Evolutionary conservation across 768 basidiomycete species (phyloP).

Genomic region (Lentinula lateritia): DNA sequence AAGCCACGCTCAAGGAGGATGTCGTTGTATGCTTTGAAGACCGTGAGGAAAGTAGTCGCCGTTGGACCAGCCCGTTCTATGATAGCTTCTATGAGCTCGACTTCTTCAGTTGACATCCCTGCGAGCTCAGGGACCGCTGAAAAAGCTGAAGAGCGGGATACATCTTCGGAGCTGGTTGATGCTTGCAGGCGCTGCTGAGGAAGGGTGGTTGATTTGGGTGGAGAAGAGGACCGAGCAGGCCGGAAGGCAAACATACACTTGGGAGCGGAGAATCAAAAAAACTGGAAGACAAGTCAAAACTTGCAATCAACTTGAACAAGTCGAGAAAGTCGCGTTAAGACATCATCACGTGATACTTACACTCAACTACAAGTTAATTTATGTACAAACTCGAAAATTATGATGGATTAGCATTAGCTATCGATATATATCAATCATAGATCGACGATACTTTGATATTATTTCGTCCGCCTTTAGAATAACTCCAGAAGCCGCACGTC

Average conservation of each 20-base stretch:
- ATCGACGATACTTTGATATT: constrained; percentile 59
- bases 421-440: constrained; percentile 30
- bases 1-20: constrained; percentile 68
- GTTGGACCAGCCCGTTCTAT: constrained; percentile 59
- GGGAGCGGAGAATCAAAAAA: neutral
- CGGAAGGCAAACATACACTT: constrained; percentile 37
- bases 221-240: constrained; percentile 44
- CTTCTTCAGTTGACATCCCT: constrained; percentile 47
- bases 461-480: constrained; percentile 76
- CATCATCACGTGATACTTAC: neutral
- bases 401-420: no score
- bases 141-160: constrained; percentile 33
- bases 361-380: no score
- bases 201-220: constrained; percentile 24
- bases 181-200: constrained; percentile 12
- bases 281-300: neutral
- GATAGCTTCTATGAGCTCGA: constrained; percentile 71
- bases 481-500: constrained; percentile 72
- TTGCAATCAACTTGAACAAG: neutral
- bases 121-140: constrained; percentile 44
- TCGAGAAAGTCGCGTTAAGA: neutral
- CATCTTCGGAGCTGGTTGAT: constrained; percentile 22
- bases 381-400: no score
- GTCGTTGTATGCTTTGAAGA: constrained; percentile 85
- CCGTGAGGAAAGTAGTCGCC: constrained; percentile 70